A percentile compares a stretch with the other conserved stretches of the same genome.
phyloP scores from a whole-genome alignment of 768 basidiomycete species.

The Suillus subluteus region DNA sequence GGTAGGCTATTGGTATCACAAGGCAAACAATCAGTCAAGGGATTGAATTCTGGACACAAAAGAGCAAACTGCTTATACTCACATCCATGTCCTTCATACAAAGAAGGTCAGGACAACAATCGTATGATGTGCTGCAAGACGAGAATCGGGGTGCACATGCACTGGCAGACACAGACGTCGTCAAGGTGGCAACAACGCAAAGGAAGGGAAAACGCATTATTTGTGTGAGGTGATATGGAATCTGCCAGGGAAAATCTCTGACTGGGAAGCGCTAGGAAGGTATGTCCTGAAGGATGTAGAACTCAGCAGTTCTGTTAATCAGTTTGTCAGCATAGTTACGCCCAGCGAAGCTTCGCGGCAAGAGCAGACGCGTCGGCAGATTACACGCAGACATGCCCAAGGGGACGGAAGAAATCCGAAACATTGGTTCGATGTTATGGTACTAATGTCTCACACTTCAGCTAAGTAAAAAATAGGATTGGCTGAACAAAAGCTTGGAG shows the following conservation, averaged over 20 bases:
- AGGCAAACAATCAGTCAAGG: neutral
- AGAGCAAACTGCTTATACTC: neutral
- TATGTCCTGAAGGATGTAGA: neutral
- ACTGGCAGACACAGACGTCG: neutral
- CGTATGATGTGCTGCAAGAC: neutral
- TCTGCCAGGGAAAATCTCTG: neutral
- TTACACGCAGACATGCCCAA: neutral
- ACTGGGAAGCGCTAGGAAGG: too few species aligned
- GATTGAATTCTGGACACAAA: neutral
- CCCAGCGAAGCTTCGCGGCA: neutral
- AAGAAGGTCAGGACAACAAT: neutral
- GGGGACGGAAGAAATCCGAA: neutral
- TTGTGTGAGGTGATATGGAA: neutral
- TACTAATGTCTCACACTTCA: neutral
- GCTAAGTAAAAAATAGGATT: neutral
- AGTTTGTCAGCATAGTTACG: neutral
- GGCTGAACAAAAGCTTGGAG: neutral
- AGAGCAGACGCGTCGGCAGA: neutral
- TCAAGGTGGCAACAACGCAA: neutral
- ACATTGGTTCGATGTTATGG: neutral
- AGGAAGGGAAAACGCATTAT: neutral
- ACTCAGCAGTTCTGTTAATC: neutral
- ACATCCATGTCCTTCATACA: neutral
- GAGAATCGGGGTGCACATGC: neutral
- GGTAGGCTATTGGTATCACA: neutral